Evolutionary conservation across 108 stramenopile species (phyloP).

Genomic region (Skeletonema marinoi): DNA sequence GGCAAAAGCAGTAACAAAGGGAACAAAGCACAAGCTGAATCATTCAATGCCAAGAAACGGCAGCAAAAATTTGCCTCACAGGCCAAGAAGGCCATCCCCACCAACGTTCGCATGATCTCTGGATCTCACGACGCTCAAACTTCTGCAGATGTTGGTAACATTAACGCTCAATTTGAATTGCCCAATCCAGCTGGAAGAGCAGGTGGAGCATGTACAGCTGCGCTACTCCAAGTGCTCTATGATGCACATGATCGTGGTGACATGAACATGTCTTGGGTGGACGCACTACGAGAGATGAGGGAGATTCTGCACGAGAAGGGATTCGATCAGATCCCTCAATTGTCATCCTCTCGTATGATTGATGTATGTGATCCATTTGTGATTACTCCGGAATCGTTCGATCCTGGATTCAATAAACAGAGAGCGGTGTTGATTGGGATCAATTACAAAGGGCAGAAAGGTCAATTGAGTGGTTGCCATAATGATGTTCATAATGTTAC

Average conservation of each 20-base stretch:
- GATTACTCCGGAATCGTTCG: slow-evolving; percentile 48
- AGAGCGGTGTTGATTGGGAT: slow-evolving; percentile 89
- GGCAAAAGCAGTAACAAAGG: slow-evolving; percentile 2
- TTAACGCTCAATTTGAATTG: slow-evolving; percentile 64
- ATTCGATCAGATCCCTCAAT: slow-evolving; percentile 77
- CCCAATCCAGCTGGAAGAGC: slow-evolving; percentile 76
- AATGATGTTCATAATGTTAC: slow-evolving; percentile 79
- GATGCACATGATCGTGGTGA: slow-evolving; percentile 48
- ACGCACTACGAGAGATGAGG: slow-evolving; percentile 73
- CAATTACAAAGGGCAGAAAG: slow-evolving; percentile 86
- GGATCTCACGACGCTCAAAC: slow-evolving; percentile 87
- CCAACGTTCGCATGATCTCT: slow-evolving; percentile 85
- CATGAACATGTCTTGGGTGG: slow-evolving; percentile 68
- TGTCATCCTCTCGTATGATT: slow-evolving; percentile 76
- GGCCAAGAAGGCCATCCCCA: slow-evolving; percentile 69
- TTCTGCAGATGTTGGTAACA: slow-evolving; percentile 86
- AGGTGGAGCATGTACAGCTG: slow-evolving; percentile 89
- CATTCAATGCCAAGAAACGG: slow-evolving; percentile 35
- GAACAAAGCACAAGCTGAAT: slow-evolving; percentile 6
- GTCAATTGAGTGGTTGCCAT: slow-evolving; percentile 85
- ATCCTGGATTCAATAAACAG: slow-evolving; percentile 34
- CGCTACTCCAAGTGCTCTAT: slow-evolving; percentile 76
- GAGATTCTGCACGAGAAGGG: slow-evolving; percentile 57
- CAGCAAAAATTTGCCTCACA: slow-evolving; percentile 32
- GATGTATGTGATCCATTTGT: slow-evolving; percentile 58